These are phyloP conservation scores for Chaetomium sp. DNA, from an alignment of 2,329 filamentous ascomycete genomes.

Conservation along the genomic window DNA sequence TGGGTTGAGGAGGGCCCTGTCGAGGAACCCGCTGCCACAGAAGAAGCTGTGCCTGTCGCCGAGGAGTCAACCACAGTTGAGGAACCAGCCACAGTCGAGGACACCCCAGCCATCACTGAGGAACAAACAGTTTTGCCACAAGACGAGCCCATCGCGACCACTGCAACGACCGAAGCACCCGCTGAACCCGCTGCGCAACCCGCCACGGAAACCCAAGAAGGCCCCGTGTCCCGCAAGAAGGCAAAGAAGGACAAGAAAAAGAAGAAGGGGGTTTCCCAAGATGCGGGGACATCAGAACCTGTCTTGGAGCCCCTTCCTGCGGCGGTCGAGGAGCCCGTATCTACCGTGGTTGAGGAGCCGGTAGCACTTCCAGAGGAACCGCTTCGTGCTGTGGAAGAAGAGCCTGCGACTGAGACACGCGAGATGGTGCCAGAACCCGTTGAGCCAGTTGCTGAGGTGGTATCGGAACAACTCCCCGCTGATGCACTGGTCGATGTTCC, in stretches of 20 bases:
- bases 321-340: background rate
- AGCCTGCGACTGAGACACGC: background rate
- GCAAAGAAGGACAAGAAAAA: slow-evolving; percentile 29
- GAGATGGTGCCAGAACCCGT: background rate
- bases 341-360: no score
- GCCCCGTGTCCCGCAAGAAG: slow-evolving; percentile 23
- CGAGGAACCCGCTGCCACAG: background rate
- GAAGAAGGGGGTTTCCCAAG: slow-evolving; percentile 10
- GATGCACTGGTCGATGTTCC: no score
- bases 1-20: background rate
- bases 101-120: background rate
- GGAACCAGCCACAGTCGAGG: background rate
- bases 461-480: no score
- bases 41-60: background rate
- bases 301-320: background rate
- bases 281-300: background rate
- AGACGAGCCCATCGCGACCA: background rate
- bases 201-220: background rate
- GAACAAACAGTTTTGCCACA: background rate
- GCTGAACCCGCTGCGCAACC: background rate
- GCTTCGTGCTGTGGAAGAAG: no score
- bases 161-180: background rate
- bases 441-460: no score
- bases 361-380: no score
- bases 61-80: background rate